These are phyloP conservation scores for Chalciporus piperatoides DNA, from an alignment of 1,284 basidiomycete genomes.

Conservation along the genomic window DNA sequence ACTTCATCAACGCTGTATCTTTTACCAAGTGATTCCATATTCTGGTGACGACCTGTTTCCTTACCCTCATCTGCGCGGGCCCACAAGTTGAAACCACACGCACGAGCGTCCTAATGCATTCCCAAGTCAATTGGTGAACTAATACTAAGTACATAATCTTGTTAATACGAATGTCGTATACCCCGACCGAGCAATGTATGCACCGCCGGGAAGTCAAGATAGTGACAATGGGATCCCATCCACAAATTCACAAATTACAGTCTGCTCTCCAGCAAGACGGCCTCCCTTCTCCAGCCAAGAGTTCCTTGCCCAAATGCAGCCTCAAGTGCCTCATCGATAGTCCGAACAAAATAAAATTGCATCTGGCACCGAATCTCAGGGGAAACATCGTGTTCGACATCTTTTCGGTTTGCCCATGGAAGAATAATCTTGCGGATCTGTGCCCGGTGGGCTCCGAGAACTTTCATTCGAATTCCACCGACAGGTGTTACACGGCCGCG, in stretches of 20 bases:
- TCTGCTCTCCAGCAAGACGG: constrained; percentile 53
- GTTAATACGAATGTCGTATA: neutral
- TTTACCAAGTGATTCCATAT: constrained; percentile 12
- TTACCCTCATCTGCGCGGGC: neutral
- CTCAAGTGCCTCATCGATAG: constrained; percentile 74
- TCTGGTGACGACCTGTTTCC: constrained; percentile 1
- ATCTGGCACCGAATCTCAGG: constrained; percentile 66
- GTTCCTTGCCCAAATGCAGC: constrained; percentile 72
- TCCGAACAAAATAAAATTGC: constrained; percentile 77
- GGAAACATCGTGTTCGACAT: constrained; percentile 82
- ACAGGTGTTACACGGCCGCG: constrained; percentile 78
- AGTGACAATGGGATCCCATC: too few relatives aligned
- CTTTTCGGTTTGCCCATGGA: constrained; percentile 79
- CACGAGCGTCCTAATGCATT: neutral
- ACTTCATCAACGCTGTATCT: constrained; percentile 23
- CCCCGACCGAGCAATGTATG: too few relatives aligned
- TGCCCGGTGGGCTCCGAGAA: constrained; percentile 81
- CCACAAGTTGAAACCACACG: neutral
- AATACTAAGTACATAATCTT: neutral
- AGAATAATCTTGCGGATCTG: constrained; percentile 79
- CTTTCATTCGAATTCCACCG: constrained; percentile 62
- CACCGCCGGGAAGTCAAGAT: too few relatives aligned
- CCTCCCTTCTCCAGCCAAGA: constrained; percentile 53
- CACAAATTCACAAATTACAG: constrained; percentile 32
- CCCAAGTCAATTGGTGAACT: neutral